Base-by-base conservation (phyloP, 106 monocot genomes). In the Phalaenopsis equestris region DNA sequence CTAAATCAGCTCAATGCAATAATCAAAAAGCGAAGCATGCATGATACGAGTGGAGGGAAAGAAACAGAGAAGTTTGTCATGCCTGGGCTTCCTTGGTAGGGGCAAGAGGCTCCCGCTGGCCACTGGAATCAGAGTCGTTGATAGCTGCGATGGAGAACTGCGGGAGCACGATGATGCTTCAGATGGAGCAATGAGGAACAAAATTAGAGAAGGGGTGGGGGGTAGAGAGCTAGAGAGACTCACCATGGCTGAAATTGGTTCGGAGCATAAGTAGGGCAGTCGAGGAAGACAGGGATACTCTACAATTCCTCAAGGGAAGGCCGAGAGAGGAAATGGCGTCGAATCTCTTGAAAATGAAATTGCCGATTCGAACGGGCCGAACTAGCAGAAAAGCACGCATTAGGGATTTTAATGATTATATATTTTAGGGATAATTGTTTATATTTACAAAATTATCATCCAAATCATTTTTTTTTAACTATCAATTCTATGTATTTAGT, bases 71-170 rank as follows among this genome's bases (percentile, higher is more conserved):
- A 74, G 42, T 14, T 42, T 49, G 48, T 21, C 67, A 36, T 81
- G 49, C 92, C 92, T 92, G 89, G 4, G 97, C 97, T 91, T 98
- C 97, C 42, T 98, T 98, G 42, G 97, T 94, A 2, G 97, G 97
- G 3, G 97, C 97, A 79, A 94, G 94, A 76, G 90, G 90, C 68
- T 94, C 97, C 94, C 97, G 90, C 58, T 87, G 79, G 12, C 80
- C 89, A 16, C 87, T 43, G 46, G 90, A 55, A 3, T 98, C 92
- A 43, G 87, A 84, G 46, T 98, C 97, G 79, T 98, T 98, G 79
- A 98, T 94, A 24, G 97, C 97, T 37, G 97, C 88, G 85, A 98
- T 94, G 49, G 97, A 98, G 84, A 98, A 98, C 97, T 92, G 72
- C 12, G 14, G 42, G 65, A 70, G 8, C 1, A 46, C 42, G 24